Base-by-base conservation (phyloP, 768 basidiomycete species). In the Mycena pura region DNA sequence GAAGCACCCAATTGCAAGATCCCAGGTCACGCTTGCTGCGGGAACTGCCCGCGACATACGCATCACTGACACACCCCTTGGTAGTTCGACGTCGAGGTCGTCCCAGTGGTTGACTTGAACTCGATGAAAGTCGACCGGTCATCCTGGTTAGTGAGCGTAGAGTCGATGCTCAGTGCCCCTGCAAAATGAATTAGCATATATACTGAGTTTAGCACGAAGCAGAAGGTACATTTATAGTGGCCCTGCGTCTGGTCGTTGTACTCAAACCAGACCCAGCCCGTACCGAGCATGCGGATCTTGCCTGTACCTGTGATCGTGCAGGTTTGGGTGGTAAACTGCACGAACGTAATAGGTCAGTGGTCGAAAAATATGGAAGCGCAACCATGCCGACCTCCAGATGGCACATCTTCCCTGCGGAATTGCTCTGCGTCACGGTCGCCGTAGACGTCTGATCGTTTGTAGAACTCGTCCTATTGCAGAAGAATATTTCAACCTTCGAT, bases 211-310 rank as follows among this genome's bases (percentile, higher is more conserved):
- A 44, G 22, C n/a, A 25, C 7, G 29, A n/a, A 24, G 25, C n/a
- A 15, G 4, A 28, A 13, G 17, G 46, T 32, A 32, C 46, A 62
- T 34, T 62, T 62, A 27, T 62, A 62, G 53, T 62, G 60, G 15
- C 27, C 60, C 5, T 62, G 4, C 17, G 38, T 43, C 38, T 40
- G 46, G 44, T 39, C 25, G 19, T 62, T 24, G 28, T 62, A 62
- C 19, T 62, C 39, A 17, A 62, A 62, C 53, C 53, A 62, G 6
- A 62, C 60, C 60, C 60, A 62, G 36, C 60, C 60, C 15, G 44
- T 56, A 11, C 32, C 60, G 24, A 49, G 28, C 36, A 54, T 55
- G 21, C 44, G 60, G 32, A 62, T 38, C 19, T 56, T 49, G 13
- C 60, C 60, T n/a, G 32, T 56, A 19, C 50, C 60, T 6, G 29